Conservation (phyloP, 2,329 filamentous ascomycete genomes). For the Trichoderma harzianum region DNA sequence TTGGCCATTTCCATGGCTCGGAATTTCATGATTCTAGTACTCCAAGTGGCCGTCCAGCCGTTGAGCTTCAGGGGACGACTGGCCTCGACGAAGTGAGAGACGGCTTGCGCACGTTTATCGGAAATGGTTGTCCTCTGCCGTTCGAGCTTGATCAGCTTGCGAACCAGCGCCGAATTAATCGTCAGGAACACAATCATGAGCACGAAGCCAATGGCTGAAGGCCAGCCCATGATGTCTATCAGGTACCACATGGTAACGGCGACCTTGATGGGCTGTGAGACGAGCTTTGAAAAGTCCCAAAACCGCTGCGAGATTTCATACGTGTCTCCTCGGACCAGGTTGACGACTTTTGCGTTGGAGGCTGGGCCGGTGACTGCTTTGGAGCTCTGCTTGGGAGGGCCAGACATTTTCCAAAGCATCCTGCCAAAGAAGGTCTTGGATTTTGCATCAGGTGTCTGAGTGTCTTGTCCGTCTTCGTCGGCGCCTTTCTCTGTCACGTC, state of each 20-base stretch:
- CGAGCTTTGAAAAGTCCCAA: slow-evolving; percentile 78
- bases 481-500: slow-evolving; percentile 37
- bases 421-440: slow-evolving; percentile 9
- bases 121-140: slow-evolving; percentile 68
- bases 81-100: slow-evolving; percentile 82
- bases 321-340: slow-evolving; percentile 77
- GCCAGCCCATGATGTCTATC: slow-evolving; percentile 74
- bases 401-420: slow-evolving; percentile 23
- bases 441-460: background rate
- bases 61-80: slow-evolving; percentile 61
- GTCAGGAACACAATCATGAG: slow-evolving; percentile 67
- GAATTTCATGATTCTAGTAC: slow-evolving; percentile 35
- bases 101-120: slow-evolving; percentile 74
- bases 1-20: slow-evolving; percentile 36
- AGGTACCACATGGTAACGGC: slow-evolving; percentile 61
- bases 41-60: slow-evolving; percentile 39
- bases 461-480: slow-evolving; percentile 9
- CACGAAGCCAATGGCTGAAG: slow-evolving; percentile 70
- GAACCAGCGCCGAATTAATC: slow-evolving; percentile 66
- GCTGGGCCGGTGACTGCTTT: slow-evolving; percentile 39
- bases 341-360: slow-evolving; percentile 86
- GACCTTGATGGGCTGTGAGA: slow-evolving; percentile 75
- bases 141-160: slow-evolving; percentile 65
- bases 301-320: slow-evolving; percentile 81
- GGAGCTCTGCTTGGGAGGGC: slow-evolving; percentile 22